Conservation (phyloP, 805 yeast species). For the Scheffersomyces ergatensis region DNA sequence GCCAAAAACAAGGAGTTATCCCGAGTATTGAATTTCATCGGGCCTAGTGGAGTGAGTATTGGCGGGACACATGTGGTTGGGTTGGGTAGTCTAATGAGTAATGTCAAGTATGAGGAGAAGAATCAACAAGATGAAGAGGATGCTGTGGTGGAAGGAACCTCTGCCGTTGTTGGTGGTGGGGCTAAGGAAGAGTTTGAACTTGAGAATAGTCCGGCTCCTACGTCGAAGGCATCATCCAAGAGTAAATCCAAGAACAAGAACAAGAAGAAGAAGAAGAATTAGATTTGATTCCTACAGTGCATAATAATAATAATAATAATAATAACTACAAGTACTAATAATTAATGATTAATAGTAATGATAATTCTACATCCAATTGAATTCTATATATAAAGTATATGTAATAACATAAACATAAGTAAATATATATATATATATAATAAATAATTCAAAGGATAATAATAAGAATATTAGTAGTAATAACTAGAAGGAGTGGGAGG, state of each 20-base stretch:
- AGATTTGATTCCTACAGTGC: not conserved
- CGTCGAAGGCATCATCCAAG: conserved; percentile 4
- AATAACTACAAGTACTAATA: no score
- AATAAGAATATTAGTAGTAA: not conserved
- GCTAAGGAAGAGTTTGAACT: conserved; percentile 8
- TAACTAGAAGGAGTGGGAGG: no score
- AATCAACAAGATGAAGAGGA: conserved; percentile 10
- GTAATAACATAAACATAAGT: not conserved
- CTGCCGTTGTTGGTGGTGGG: conserved; percentile 8
- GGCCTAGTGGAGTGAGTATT: conserved; percentile 59
- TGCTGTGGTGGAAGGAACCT: conserved; percentile 7
- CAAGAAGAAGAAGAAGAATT: conserved; percentile 28
- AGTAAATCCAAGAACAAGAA: conserved; percentile 19
- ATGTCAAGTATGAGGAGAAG: conserved; percentile 26
- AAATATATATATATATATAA: not conserved
- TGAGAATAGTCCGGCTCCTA: conserved; percentile 6
- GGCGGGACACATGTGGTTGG: conserved; percentile 25
- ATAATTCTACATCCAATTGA: no score
- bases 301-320: not conserved
- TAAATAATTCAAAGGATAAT: not conserved
- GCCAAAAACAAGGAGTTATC: conserved; percentile 70
- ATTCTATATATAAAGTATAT: conserved; percentile 2
- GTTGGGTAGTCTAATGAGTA: conserved; percentile 40
- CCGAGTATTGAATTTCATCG: conserved; percentile 67
- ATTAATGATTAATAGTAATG: no score